Evolutionary conservation across 2,329 filamentous ascomycete species (phyloP).

Genomic region (Colletotrichum orchidophilum): DNA sequence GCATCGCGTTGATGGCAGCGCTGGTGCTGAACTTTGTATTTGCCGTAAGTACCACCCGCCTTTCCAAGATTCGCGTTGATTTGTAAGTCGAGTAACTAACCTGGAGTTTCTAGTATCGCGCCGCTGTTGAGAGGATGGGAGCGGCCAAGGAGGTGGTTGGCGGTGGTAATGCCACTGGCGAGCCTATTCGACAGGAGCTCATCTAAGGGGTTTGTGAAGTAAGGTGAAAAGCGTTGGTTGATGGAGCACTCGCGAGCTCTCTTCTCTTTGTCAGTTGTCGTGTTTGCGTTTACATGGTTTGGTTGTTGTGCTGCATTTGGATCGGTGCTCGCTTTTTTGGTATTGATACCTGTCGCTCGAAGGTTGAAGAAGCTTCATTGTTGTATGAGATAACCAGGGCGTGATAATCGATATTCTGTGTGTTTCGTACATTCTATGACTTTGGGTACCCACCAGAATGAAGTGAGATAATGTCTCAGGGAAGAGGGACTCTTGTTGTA

Average conservation of each 20-base stretch:
- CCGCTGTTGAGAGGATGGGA: constrained; percentile 26
- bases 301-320: background rate
- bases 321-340: background rate
- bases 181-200: constrained; percentile 42
- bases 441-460: background rate
- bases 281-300: background rate
- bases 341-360: background rate
- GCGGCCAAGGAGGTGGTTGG: background rate
- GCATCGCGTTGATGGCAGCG: constrained; percentile 79
- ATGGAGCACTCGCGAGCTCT: background rate
- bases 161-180: constrained; percentile 9
- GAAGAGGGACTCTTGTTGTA: no score
- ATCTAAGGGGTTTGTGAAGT: constrained; percentile 31
- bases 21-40: constrained; percentile 89
- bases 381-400: background rate
- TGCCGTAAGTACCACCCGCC: constrained; percentile 65
- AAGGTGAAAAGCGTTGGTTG: background rate
- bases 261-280: background rate
- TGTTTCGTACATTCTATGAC: background rate
- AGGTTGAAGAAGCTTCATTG: background rate
- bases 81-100: background rate
- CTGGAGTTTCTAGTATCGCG: constrained; percentile 11
- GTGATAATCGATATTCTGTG: background rate
- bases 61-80: background rate
- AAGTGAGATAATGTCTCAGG: background rate